Base-by-base conservation (phyloP, 306 rosid genomes). In the Trifolium subterraneum region DNA sequence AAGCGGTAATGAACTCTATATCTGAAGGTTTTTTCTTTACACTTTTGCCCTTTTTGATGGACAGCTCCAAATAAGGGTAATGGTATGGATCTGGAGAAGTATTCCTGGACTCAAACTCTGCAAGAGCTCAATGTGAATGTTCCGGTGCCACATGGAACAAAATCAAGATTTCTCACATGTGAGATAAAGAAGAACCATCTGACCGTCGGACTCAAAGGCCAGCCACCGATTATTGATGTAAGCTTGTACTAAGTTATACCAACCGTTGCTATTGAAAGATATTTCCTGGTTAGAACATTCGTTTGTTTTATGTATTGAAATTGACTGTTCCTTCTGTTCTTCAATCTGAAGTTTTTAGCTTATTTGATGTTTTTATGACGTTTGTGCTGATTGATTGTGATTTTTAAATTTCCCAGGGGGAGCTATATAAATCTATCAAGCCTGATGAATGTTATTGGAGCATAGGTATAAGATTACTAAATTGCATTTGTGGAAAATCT, bases 371-470 rank as follows among this genome's bases (percentile, higher is more conserved):
- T 67, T 50, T 5, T 10, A n/a, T 71, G 18, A 47, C 27, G 38
- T 38, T 27, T 33, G 25, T 42, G 27, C 74, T 80, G 59, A 68
- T 68, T 20, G 55, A 44, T 13, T 15, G 14, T 52, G 54, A 48
- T 16, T 60, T 70, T 18, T 2, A 58, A 71, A 55, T 11, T 29
- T 31, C 68, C 7, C 85, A 95, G 99, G 98, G 89, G 61, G 93
- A 90, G 75, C 85, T 95, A 38, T 80, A 4, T 74, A 77, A 60
- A 35, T 8, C 89, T 54, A 79, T 90, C 80, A 95, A 89, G 86
- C 96, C 84, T 47, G 81, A 92, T 80, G 99, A 95, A 72, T 90
- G 97, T 78, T 92, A 86, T 44, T 95, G 99, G 99, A 92, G 97
- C 90, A 81, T 95, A 90, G 99, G 98, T 92, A 85, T 38, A 56